phyloP scores from a whole-genome alignment of 208 protist genomes.

The Trypanosoma rangeli region DNA sequence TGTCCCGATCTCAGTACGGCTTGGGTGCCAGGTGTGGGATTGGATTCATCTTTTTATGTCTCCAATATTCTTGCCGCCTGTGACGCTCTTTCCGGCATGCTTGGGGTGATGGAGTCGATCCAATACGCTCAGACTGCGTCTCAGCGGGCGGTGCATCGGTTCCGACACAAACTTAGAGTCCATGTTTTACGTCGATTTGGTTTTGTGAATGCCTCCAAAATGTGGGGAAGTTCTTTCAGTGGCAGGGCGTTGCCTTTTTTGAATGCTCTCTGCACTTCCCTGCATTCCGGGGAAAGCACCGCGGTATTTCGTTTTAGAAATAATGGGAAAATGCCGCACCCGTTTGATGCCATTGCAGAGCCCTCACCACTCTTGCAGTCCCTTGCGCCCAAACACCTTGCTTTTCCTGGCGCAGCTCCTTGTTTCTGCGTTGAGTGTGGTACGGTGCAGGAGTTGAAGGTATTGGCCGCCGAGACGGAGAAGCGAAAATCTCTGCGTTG shows the following conservation, averaged over 20 bases:
- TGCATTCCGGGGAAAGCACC: slow-evolving; percentile 3
- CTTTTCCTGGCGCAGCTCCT: slow-evolving; percentile 11
- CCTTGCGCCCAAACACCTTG: slow-evolving; percentile 12
- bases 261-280: slow-evolving; percentile 24
- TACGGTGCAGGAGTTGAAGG: slow-evolving; percentile 27
- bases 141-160: slow-evolving; percentile 11
- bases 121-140: slow-evolving; percentile 4
- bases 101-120: slow-evolving; percentile 16
- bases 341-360: slow-evolving; percentile 19
- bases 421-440: slow-evolving; percentile 29
- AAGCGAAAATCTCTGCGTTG: slow-evolving; percentile 3
- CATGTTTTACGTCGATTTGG: slow-evolving; percentile 29
- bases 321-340: slow-evolving; percentile 11
- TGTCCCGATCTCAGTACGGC: background rate
- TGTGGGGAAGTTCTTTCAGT: slow-evolving; percentile 16
- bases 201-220: slow-evolving; percentile 20
- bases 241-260: slow-evolving; percentile 39
- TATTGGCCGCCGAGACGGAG: background rate
- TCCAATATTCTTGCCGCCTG: slow-evolving; percentile 35
- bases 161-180: slow-evolving; percentile 34
- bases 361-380: slow-evolving; percentile 19
- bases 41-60: slow-evolving; percentile 38
- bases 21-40: slow-evolving; percentile 39
- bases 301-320: slow-evolving; percentile 30
- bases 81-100: slow-evolving; percentile 35